Percentiles rank a stretch among this genome's conserved stretches.
Evolutionary conservation across 495 filamentous ascomycete species (phyloP).

Genomic region (Platismatia glauca): DNA sequence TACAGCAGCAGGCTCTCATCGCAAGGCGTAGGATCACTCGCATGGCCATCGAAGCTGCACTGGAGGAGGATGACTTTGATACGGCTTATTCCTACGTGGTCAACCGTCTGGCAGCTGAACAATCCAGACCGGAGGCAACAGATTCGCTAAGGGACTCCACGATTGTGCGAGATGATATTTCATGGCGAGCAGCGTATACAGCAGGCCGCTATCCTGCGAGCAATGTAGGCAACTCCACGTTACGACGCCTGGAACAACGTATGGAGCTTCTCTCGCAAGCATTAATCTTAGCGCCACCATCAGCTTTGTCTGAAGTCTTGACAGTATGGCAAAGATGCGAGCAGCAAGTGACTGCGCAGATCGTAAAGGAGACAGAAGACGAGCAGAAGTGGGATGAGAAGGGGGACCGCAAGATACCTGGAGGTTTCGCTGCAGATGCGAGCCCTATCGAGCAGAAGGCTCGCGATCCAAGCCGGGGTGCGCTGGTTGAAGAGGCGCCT

Average conservation of each 20-base stretch:
- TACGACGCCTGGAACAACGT: conserved; percentile 67
- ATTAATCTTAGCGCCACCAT: conserved; percentile 68
- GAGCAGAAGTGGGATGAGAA: conserved; percentile 64
- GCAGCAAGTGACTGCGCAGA: conserved; percentile 64
- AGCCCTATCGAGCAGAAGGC: conserved; percentile 34
- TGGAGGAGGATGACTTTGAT: conserved; percentile 84
- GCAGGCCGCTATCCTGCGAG: conserved; percentile 62
- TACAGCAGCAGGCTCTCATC: conserved; percentile 12
- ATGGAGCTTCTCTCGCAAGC: conserved; percentile 86
- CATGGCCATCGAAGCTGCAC: conserved; percentile 82
- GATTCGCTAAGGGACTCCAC: conserved; percentile 10
- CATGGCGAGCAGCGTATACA: conserved; percentile 87
- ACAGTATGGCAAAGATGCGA: conserved; percentile 79
- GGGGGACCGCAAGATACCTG: conserved; percentile 58
- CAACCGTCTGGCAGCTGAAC: conserved; percentile 45
- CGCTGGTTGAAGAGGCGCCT: conserved; percentile 61
- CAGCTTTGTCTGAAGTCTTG: conserved; percentile 75
- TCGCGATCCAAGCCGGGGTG: conserved; percentile 29
- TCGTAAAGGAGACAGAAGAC: conserved; percentile 62
- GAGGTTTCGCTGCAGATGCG: conserved; percentile 44
- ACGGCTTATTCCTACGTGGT: conserved; percentile 95
- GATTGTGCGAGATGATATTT: conserved; percentile 57
- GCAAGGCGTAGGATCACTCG: conserved; percentile 65
- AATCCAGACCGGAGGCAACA: conserved; percentile 19
- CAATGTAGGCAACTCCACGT: conserved; percentile 36